These are phyloP conservation scores for Boletus sp. DNA, from an alignment of 768 basidiomycete genomes.

Conservation along the genomic window DNA sequence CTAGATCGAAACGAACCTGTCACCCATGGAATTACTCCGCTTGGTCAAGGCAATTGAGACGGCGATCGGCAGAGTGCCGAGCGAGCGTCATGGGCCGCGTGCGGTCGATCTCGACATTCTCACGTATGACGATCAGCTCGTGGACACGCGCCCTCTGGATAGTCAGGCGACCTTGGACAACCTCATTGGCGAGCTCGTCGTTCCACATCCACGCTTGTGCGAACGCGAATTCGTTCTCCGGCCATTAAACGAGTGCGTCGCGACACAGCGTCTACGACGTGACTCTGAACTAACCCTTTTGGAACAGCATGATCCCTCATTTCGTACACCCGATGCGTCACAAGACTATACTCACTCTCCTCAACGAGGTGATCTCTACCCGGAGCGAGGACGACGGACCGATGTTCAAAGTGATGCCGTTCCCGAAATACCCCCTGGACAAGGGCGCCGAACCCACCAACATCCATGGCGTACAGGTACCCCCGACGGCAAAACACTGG, in stretches of 20 bases:
- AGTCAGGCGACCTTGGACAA: constrained; percentile 50
- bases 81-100: constrained; percentile 82
- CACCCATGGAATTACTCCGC: constrained; percentile 55
- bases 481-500: constrained; percentile 26
- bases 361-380: constrained; percentile 39
- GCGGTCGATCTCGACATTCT: constrained; percentile 89
- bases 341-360: constrained; percentile 46
- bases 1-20: constrained; percentile 71
- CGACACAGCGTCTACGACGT: not conserved
- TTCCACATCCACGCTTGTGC: constrained; percentile 78
- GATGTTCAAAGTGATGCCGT: constrained; percentile 75
- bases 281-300: not conserved
- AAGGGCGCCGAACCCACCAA: constrained; percentile 3
- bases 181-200: constrained; percentile 64
- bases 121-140: constrained; percentile 59
- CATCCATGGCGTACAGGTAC: constrained; percentile 12
- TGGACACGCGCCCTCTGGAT: constrained; percentile 53
- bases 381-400: constrained; percentile 36
- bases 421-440: constrained; percentile 53
- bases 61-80: constrained; percentile 73
- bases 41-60: constrained; percentile 73
- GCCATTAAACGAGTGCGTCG: constrained; percentile 77
- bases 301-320: constrained; percentile 72
- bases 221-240: constrained; percentile 93
- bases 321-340: constrained; percentile 62